Base-by-base conservation (phyloP, 2,329 filamentous ascomycete species). In the Cladorrhinum sp. region DNA sequence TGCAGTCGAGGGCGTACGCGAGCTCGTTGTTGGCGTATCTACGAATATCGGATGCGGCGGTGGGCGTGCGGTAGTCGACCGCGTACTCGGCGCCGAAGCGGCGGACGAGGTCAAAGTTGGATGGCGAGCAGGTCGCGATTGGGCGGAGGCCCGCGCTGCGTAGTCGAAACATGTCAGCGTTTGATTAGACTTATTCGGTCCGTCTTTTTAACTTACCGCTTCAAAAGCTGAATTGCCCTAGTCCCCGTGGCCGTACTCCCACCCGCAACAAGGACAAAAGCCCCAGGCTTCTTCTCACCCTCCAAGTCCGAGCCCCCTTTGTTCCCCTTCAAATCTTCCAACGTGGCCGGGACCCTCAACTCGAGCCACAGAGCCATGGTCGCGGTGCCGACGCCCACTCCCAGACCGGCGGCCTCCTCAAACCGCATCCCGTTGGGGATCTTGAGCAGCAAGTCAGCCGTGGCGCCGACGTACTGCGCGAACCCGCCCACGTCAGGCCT, bases 211-310 rank as follows among this genome's bases (percentile, higher is more conserved):
- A 33, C 30, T 6, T 33, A 62, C 68, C 70, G 57, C 33, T 70
- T 73, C 16, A 78, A 65, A 14, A 81, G 54, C 64, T 83, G 80
- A 3, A 80, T 74, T 0, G 76, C 78, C 57, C 74, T 67, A 0
- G 75, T 77, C 0, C 79, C 80, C 0, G 72, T 75, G 0, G 77
- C 70, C 1, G 78, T 79, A 30, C 70, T 72, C 1, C 79, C 81
- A 1, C 80, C 80, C 50, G 74, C 75, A 2, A 83, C 75, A 1
- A 83, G 67, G 4, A 42, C 36, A 42, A 42, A 42, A 14, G 36
- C 36, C 3, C 36, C 36, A 9, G 26, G 26, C 30, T 6, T 33
- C 7, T 33, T 33, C 12, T 33, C 7, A 12, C 30, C 30, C 7
- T 33, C 7, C 30, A 12, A n/a, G 36, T 42, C n/a, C n/a, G 9